Evolutionary conservation across 2,329 filamentous ascomycete genomes (phyloP).

Genomic region (Fragosphaeria purpurea): DNA sequence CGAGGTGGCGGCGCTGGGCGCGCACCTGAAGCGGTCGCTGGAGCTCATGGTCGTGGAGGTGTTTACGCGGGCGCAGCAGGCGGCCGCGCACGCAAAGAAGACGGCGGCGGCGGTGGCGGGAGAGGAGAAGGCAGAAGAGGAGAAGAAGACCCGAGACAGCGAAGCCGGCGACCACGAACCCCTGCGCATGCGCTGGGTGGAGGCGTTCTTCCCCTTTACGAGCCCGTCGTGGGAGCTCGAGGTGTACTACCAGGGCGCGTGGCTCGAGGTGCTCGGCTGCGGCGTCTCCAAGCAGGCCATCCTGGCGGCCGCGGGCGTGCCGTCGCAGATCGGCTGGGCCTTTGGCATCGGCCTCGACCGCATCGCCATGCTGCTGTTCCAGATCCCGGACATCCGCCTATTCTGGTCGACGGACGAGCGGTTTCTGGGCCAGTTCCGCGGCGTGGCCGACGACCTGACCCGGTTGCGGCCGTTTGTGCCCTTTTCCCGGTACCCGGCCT

Average conservation of each 20-base stretch:
- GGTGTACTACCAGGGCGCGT: slow-evolving; percentile 87
- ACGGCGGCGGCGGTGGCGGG: slow-evolving; percentile 30
- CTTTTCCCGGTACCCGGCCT: slow-evolving; percentile 85
- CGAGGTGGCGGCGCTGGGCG: slow-evolving; percentile 72
- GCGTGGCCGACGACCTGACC: slow-evolving; percentile 41
- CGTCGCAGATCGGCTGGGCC: slow-evolving; percentile 77
- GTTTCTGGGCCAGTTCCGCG: slow-evolving; percentile 77
- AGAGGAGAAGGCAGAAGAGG: slow-evolving; percentile 15
- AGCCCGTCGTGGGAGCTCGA: slow-evolving; percentile 94
- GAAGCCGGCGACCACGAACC: slow-evolving; percentile 51
- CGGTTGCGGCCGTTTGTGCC: slow-evolving; percentile 59
- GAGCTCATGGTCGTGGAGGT: slow-evolving; percentile 86
- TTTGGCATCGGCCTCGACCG: slow-evolving; percentile 91
- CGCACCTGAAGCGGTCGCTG: slow-evolving; percentile 79
- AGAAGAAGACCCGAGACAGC: no score
- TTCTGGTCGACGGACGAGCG: slow-evolving; percentile 86
- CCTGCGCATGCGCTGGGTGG: slow-evolving; percentile 82
- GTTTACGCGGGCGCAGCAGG: slow-evolving; percentile 66
- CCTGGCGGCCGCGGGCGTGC: slow-evolving; percentile 65
- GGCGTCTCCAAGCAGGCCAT: slow-evolving; percentile 81
- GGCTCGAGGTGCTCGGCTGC: slow-evolving; percentile 92
- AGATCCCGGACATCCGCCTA: slow-evolving; percentile 88
- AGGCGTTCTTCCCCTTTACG: slow-evolving; percentile 96
- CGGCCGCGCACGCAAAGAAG: slow-evolving; percentile 27
- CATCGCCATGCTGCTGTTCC: slow-evolving; percentile 95